Base-by-base conservation (phyloP, 1,284 basidiomycete genomes). In the Waitea zeae region DNA sequence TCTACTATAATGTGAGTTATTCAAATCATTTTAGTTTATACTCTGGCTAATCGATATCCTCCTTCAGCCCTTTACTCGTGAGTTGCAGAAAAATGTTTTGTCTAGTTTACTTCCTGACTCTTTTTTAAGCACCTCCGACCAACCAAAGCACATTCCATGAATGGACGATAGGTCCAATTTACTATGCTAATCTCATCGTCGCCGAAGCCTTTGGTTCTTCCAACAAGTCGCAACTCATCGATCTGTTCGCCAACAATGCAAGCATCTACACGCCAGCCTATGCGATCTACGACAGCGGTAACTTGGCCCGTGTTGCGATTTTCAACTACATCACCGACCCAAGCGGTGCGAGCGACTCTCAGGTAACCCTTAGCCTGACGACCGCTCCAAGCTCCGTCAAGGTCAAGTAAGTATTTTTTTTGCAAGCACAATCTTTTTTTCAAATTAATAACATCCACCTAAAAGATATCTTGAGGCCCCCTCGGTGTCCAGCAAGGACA, bases 1-100 rank as follows among this genome's bases (percentile, higher is more conserved):
- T 66, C 3, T 71, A 61, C 44, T 79, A 79, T 44, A 80, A 77
- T 38, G 70, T 74, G 41, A 38, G 68, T 53, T 3, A 27, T 20
- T 20, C 12, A 4, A 3, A 17, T 14, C 27, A 24, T n/a, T n/a
- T n/a, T n/a, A n/a, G n/a, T n/a, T n/a, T n/a, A n/a, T n/a, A n/a
- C n/a, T n/a, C n/a, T n/a, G n/a, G n/a, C n/a, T n/a, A n/a, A n/a
- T n/a, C n/a, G n/a, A n/a, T n/a, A n/a, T n/a, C n/a, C n/a, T n/a
- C n/a, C n/a, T n/a, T n/a, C 33, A 54, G 52, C 51, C 53, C 0
- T 70, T 70, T 51, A 70, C 67, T 19, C 59, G 62, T 58, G 44
- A 42, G 49, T 52, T n/a, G n/a, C n/a, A n/a, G n/a, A 17, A 14
- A 22, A 17, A 18, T 12, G 4, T 20, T 14, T 7, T 12, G 19